These are phyloP conservation scores for Melocanna baccifera DNA, from an alignment of 176 grass and related monocot genomes.

Conservation along the genomic window DNA sequence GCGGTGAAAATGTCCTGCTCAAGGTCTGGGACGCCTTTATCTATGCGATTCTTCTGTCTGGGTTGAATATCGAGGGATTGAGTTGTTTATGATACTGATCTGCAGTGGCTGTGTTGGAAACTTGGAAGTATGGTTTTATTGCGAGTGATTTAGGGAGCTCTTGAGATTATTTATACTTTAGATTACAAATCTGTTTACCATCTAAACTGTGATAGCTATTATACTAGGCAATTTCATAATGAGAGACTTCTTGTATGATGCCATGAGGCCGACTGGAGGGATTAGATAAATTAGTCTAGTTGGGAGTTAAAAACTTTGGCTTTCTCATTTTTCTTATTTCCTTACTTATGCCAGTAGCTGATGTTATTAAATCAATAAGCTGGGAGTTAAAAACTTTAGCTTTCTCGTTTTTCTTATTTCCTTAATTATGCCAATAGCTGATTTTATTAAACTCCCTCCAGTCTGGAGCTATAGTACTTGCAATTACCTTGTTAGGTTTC, in stretches of 20 bases:
- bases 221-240: neutral
- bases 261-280: neutral
- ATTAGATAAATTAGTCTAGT: neutral
- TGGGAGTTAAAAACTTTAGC: neutral
- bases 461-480: neutral
- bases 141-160: neutral
- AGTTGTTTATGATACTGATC: neutral
- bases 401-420: neutral
- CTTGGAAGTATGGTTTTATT: too few species aligned
- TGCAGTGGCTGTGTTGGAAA: neutral
- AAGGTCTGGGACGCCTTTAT: slow-evolving; percentile 35
- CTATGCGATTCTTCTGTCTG: neutral
- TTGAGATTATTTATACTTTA: neutral
- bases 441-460: neutral
- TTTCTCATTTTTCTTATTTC: neutral
- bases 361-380: neutral
- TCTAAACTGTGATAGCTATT: neutral
- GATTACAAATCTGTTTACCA: neutral
- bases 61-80: neutral
- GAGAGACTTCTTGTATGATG: neutral
- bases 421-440: neutral
- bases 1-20: slow-evolving; percentile 71
- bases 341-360: neutral
- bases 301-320: neutral
- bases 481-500: neutral